Evolutionary conservation across 1,139 yeast genomes (phyloP).

Genomic region (Nakaseomyces kungkrabaensis): DNA sequence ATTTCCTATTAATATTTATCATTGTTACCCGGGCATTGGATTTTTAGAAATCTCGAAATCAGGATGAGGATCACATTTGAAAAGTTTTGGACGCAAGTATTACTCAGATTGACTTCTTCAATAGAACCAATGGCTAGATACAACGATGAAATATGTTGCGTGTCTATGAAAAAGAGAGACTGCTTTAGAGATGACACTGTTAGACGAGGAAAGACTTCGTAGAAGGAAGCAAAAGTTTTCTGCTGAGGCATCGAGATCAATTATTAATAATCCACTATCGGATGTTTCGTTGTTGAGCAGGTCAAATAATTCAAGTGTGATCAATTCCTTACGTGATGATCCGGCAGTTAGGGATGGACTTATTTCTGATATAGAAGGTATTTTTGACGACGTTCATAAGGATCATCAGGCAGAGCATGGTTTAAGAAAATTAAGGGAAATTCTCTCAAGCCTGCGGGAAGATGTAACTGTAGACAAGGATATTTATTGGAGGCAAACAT

Average conservation of each 20-base stretch:
- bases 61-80: too few relatives aligned
- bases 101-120: too few relatives aligned
- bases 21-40: too few relatives aligned
- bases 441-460: conserved; percentile 10
- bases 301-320: conserved; percentile 2
- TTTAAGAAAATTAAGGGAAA: conserved; percentile 16
- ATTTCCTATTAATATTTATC: too few relatives aligned
- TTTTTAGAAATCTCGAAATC: too few relatives aligned
- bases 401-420: conserved; percentile 12
- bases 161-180: too few relatives aligned
- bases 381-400: not conserved
- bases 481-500: conserved; percentile 5
- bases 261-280: conserved; percentile 12
- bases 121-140: not conserved
- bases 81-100: too few relatives aligned
- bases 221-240: conserved; percentile 15
- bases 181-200: not conserved
- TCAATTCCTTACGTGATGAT: not conserved
- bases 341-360: not conserved
- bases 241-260: conserved; percentile 7
- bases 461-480: conserved; percentile 3
- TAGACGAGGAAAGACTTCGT: conserved; percentile 4
- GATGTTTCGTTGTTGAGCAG: conserved; percentile 15
- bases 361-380: not conserved
- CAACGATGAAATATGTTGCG: not conserved